Evolutionary conservation across 306 rosid genomes (phyloP).

Genomic region (Acacia crassicarpa): DNA sequence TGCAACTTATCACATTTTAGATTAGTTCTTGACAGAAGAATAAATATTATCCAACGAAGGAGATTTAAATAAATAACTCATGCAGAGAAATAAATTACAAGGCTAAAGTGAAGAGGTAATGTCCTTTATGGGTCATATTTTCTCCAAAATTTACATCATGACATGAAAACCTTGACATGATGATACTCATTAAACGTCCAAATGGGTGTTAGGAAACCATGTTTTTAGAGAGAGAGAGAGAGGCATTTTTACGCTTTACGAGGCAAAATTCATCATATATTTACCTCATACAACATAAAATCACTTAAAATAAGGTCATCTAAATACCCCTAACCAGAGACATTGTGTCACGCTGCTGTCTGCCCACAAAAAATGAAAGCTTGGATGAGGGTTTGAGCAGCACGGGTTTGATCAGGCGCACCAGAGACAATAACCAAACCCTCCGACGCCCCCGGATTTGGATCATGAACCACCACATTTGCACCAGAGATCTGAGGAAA

Average conservation of each 20-base stretch:
- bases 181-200: not conserved
- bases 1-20: not conserved
- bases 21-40: not conserved
- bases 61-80: not conserved
- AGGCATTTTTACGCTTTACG: too few relatives aligned
- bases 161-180: constrained; percentile 4
- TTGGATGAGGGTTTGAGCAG: constrained; percentile 83
- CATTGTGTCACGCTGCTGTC: constrained; percentile 42
- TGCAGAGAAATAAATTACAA: not conserved
- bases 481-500: constrained; percentile 72
- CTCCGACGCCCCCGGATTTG: constrained; percentile 61
- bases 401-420: constrained; percentile 55
- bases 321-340: not conserved
- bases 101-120: not conserved
- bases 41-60: not conserved
- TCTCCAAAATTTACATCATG: constrained; percentile 6
- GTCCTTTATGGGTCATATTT: not conserved
- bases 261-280: too few relatives aligned
- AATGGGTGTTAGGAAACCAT: not conserved
- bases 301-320: too few relatives aligned
- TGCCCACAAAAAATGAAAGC: constrained; percentile 79
- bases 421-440: constrained; percentile 60
- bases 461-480: constrained; percentile 59
- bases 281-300: too few relatives aligned
- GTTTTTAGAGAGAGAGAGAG: too few relatives aligned